phyloP scores from a whole-genome alignment of 129 eudicot species.

The Centrapalus pauciflorus region DNA sequence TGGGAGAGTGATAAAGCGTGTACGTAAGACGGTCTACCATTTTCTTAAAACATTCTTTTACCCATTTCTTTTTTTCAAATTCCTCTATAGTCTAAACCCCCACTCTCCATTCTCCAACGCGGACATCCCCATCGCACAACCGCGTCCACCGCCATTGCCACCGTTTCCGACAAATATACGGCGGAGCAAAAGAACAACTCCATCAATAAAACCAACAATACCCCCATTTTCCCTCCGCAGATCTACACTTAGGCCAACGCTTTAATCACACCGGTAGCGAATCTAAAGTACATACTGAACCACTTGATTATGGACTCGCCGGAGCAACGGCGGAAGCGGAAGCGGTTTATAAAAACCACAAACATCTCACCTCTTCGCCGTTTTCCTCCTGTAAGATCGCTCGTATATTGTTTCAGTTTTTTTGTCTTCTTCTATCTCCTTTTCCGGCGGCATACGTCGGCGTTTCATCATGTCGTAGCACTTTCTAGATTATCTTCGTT shows the following conservation, averaged over 20 bases:
- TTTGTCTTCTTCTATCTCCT: slow-evolving; percentile 36
- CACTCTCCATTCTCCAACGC: slow-evolving; percentile 1
- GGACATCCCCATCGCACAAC: slow-evolving; percentile 3
- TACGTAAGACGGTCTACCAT: no score
- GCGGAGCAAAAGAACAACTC: slow-evolving; percentile 10
- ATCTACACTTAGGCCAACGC: background rate
- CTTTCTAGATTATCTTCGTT: slow-evolving; percentile 43
- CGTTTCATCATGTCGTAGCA: slow-evolving; percentile 40
- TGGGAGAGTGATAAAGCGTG: background rate
- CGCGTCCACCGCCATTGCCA: slow-evolving; percentile 17
- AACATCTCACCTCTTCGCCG: slow-evolving; percentile 19
- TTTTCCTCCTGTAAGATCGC: slow-evolving; percentile 45
- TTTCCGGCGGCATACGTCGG: slow-evolving; percentile 26
- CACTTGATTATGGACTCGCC: slow-evolving; percentile 26
- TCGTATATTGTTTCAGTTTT: slow-evolving; percentile 41
- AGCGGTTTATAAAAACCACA: slow-evolving; percentile 14
- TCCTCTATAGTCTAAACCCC: slow-evolving; percentile 11
- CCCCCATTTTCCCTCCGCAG: background rate
- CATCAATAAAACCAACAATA: background rate
- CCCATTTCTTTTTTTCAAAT: background rate
- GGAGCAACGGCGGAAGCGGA: slow-evolving; percentile 37
- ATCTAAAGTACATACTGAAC: background rate
- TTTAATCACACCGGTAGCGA: background rate
- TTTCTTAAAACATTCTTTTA: slow-evolving; percentile 29
- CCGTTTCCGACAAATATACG: slow-evolving; percentile 26